Conservation (phyloP, 1,139 yeast species). For the Saccharomyces hybrid region DNA sequence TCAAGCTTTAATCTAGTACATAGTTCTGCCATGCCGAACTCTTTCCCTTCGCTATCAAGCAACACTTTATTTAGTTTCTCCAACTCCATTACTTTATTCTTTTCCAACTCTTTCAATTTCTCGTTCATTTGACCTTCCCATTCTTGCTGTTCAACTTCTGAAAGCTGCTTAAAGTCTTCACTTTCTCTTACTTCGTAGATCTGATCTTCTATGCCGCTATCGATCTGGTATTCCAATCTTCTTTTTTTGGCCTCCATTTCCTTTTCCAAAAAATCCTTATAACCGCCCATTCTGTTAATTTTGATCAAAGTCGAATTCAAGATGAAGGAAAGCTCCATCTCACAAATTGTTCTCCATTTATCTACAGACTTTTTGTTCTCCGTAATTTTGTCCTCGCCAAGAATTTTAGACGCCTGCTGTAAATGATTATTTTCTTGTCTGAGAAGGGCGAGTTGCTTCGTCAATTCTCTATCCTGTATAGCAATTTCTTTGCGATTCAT, state of each 20-base stretch:
- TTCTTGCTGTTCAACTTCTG: constrained; percentile 33
- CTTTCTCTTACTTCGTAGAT: constrained; percentile 34
- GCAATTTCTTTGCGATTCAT: not conserved
- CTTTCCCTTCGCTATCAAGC: constrained; percentile 23
- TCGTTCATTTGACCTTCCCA: constrained; percentile 25
- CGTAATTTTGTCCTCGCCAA: constrained; percentile 25
- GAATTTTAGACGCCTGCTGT: constrained; percentile 34
- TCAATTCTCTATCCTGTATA: not conserved
- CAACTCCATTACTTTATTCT: constrained; percentile 21
- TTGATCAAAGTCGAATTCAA: constrained; percentile 37
- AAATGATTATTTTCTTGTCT: constrained; percentile 28
- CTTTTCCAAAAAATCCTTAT: constrained; percentile 35
- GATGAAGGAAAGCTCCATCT: constrained; percentile 38
- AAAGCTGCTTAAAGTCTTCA: constrained; percentile 33
- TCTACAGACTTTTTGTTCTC: constrained; percentile 28
- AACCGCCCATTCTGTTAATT: constrained; percentile 41
- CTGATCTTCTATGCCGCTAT: constrained; percentile 34
- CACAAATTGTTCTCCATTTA: constrained; percentile 42
- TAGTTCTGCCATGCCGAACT: constrained; percentile 40
- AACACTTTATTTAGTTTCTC: constrained; percentile 24
- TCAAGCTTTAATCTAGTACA: constrained; percentile 38
- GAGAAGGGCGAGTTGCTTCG: constrained; percentile 5
- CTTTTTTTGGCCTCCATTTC: constrained; percentile 34
- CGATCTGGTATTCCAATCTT: constrained; percentile 31
- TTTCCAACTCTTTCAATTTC: constrained; percentile 18